Conservation (phyloP, 495 filamentous ascomycete species). For the Filosporella fistucella region DNA sequence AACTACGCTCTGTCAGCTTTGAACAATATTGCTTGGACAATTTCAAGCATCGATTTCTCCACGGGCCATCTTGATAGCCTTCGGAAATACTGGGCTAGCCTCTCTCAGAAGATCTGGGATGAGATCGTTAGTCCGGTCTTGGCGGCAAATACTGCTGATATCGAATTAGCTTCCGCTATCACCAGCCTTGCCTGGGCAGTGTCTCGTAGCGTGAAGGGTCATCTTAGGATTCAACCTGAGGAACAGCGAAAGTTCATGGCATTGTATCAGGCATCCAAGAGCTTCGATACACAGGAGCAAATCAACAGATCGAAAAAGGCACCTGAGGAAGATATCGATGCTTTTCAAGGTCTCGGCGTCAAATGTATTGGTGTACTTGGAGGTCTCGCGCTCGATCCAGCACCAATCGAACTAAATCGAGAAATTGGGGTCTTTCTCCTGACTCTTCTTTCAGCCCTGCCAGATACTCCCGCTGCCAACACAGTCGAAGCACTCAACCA, state of each 20-base stretch:
- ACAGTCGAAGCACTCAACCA: conserved; percentile 54
- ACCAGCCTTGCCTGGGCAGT: conserved; percentile 60
- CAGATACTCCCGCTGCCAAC: conserved; percentile 43
- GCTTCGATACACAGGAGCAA: conserved; percentile 11
- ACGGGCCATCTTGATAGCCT: conserved; percentile 26
- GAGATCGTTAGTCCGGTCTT: conserved; percentile 46
- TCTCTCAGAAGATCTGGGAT: conserved; percentile 47
- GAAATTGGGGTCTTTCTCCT: conserved; percentile 58
- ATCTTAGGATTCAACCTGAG: conserved; percentile 36
- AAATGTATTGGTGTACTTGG: conserved; percentile 61
- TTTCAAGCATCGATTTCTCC: conserved; percentile 43
- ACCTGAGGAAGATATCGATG: conserved; percentile 29
- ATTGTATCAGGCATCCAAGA: conserved; percentile 50
- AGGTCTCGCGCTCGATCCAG: conserved; percentile 44
- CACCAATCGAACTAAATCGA: conserved; percentile 38
- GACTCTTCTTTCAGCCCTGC: conserved; percentile 37
- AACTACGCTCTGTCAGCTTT: conserved; percentile 44
- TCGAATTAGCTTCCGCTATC: conserved; percentile 50
- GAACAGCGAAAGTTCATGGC: conserved; percentile 56
- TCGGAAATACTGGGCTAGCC: conserved; percentile 39
- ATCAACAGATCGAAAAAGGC: conserved; percentile 19
- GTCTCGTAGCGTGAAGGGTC: conserved; percentile 42
- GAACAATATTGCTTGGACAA: conserved; percentile 59
- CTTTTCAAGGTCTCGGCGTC: conserved; percentile 47
- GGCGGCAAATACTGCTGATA: conserved; percentile 50